Evolutionary conservation across 257 asterid genomes (phyloP).

Genomic region (Solanum bulbocastanum): DNA sequence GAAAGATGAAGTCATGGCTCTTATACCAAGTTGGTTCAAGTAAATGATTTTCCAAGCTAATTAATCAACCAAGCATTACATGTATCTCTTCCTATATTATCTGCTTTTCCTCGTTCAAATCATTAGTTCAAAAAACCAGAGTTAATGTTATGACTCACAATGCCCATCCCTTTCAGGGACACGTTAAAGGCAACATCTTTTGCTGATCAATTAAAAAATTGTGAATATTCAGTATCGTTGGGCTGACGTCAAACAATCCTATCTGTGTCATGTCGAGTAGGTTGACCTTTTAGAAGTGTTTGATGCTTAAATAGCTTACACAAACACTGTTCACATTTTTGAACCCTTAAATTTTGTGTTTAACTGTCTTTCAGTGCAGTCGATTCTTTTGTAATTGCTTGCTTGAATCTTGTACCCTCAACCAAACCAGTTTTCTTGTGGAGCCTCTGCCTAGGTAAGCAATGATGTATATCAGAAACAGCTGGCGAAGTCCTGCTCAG

Average conservation of each 20-base stretch:
- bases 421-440: not conserved
- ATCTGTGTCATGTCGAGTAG: not conserved
- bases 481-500: not conserved
- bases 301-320: not conserved
- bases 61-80: not conserved
- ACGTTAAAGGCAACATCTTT: not conserved
- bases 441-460: not conserved
- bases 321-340: not conserved
- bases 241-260: not conserved
- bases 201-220: not conserved
- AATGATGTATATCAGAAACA: not conserved
- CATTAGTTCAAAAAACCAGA: not conserved
- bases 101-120: not conserved
- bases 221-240: not conserved
- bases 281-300: not conserved
- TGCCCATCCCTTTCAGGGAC: not conserved
- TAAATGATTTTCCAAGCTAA: not conserved
- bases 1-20: not conserved
- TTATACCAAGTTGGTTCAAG: not conserved
- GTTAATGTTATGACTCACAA: not conserved
- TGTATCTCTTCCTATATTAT: not conserved
- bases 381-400: not conserved
- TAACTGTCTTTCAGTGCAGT: not conserved
- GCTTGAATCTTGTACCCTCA: not conserved
- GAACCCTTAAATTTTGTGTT: not conserved